These are phyloP conservation scores for Rhynchospora tenuis DNA, from an alignment of 176 grass and related monocot species.

Conservation along the genomic window DNA sequence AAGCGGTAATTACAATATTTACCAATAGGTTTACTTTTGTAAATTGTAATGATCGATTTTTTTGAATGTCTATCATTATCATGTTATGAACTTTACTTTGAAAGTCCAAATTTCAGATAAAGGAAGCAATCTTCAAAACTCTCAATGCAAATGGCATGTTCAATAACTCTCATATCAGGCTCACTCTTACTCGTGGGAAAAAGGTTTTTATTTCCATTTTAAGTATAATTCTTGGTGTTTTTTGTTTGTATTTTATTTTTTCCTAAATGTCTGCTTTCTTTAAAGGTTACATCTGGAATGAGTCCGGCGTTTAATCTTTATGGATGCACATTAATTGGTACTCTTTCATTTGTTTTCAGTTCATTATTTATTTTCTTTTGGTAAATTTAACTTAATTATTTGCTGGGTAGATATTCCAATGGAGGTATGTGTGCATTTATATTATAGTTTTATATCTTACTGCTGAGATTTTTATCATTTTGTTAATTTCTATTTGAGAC, in stretches of 20 bases:
- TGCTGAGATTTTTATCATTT: too few relatives aligned
- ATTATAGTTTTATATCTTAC: too few relatives aligned
- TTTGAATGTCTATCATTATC: neutral
- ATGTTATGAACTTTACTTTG: neutral
- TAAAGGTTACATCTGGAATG: slow-evolving; percentile 97
- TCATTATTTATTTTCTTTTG: neutral
- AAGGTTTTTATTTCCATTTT: slow-evolving; percentile 55
- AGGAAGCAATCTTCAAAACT: slow-evolving; percentile 88
- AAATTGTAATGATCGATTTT: neutral
- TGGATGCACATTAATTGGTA: slow-evolving; percentile 93
- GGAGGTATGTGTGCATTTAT: too few relatives aligned
- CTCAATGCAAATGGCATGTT: slow-evolving; percentile 92
- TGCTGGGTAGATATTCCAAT: neutral
- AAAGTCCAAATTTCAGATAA: slow-evolving; percentile 54
- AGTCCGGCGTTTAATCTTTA: slow-evolving; percentile 95
- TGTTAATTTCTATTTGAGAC: too few relatives aligned
- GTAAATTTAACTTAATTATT: neutral
- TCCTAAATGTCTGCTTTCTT: slow-evolving; percentile 22
- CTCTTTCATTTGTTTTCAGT: neutral
- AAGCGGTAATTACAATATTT: slow-evolving; percentile 51
- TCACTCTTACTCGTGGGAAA: slow-evolving; percentile 87
- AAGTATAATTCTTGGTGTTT: slow-evolving; percentile 12
- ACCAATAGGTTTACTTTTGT: neutral
- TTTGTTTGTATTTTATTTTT: slow-evolving; percentile 30
- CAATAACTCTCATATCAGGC: slow-evolving; percentile 88